Conservation (phyloP, 78 protist species). For the Dictyostelium intermedium region DNA sequence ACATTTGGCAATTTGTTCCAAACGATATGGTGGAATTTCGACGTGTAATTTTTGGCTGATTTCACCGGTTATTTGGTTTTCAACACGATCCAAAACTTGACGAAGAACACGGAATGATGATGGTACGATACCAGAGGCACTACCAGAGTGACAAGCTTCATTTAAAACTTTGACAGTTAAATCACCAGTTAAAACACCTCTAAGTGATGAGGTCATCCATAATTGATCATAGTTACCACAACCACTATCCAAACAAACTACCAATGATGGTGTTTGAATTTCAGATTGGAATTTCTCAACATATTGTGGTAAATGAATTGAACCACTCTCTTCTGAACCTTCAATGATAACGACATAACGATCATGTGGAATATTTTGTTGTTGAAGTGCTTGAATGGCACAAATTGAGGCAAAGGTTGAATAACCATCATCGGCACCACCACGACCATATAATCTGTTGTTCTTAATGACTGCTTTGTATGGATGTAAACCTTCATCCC, state of each 20-base stretch:
- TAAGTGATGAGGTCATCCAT: conserved; percentile 75
- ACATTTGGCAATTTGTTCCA: conserved; percentile 72
- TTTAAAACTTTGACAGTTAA: conserved; percentile 77
- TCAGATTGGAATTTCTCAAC: conserved; percentile 7
- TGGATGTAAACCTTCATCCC: conserved; percentile 89
- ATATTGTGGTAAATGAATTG: conserved; percentile 83
- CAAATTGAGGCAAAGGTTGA: conserved; percentile 88
- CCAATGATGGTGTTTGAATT: conserved; percentile 77
- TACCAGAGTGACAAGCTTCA: conserved; percentile 90
- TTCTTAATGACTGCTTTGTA: conserved; percentile 84
- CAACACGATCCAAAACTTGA: conserved; percentile 81
- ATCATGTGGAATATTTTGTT: conserved; percentile 82
- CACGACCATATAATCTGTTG: conserved; percentile 91
- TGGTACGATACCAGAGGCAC: conserved; percentile 91
- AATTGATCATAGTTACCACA: conserved; percentile 88
- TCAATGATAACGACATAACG: conserved; percentile 89
- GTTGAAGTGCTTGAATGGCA: conserved; percentile 72
- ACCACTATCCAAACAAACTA: conserved; percentile 93
- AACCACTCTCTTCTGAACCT: conserved; percentile 91
- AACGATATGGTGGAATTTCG: conserved; percentile 85
- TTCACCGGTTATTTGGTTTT: conserved; percentile 89
- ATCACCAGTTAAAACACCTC: conserved; percentile 83
- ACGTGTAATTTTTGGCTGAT: conserved; percentile 62
- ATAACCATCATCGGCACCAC: conserved; percentile 95
- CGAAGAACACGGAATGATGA: conserved; percentile 87